Percentiles rank a stretch among this genome's conserved stretches.
Evolutionary conservation across 495 filamentous ascomycete genomes (phyloP).

Genomic region (Lichenothelia convexa): DNA sequence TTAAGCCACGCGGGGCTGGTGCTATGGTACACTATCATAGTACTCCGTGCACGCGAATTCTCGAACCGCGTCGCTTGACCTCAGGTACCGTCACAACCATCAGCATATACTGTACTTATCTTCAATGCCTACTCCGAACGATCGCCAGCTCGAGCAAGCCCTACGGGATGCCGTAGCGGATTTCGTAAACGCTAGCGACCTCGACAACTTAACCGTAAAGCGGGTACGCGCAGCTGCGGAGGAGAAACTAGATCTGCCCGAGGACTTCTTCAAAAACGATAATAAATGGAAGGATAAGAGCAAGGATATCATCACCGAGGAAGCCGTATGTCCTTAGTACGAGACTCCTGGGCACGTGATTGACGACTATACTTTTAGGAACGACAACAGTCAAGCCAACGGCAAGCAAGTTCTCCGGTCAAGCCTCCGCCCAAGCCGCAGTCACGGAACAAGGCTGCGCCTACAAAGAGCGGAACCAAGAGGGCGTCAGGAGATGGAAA

Average conservation of each 20-base stretch:
- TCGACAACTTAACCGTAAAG: constrained; percentile 58
- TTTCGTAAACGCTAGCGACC: constrained; percentile 37
- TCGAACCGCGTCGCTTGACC: too few species aligned
- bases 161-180: constrained; percentile 41
- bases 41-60: too few species aligned
- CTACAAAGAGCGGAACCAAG: neutral
- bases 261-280: constrained; percentile 49
- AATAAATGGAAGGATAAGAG: constrained; percentile 61
- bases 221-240: constrained; percentile 50
- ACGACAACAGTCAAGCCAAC: neutral
- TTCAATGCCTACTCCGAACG: too few species aligned
- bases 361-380: neutral
- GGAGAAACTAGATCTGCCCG: constrained; percentile 40
- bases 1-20: too few species aligned
- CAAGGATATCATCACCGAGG: constrained; percentile 50
- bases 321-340: constrained; percentile 51
- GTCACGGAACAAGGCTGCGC: neutral
- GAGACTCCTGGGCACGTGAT: neutral
- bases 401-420: too few species aligned
- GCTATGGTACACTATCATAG: too few species aligned
- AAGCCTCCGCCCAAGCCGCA: neutral
- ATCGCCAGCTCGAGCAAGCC: constrained; percentile 31
- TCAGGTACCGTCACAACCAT: too few species aligned
- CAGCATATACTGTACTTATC: too few species aligned
- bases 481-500: neutral